Base-by-base conservation (phyloP, 495 filamentous ascomycete genomes). In the Daldinia bambusicola region DNA sequence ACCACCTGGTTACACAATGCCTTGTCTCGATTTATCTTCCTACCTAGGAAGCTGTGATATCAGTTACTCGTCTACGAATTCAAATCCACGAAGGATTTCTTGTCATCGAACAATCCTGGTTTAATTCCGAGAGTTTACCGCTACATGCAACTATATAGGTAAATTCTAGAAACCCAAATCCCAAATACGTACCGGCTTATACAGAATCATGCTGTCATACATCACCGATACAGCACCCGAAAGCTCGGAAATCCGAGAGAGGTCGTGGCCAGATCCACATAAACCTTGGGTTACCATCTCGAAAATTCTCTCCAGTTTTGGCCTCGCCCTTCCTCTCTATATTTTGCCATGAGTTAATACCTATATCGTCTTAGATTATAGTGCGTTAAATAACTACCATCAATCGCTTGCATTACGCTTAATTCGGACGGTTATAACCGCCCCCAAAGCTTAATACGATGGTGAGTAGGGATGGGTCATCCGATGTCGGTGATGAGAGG, bases 241-340 rank as follows among this genome's bases (percentile, higher is more conserved):
- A 53, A 16, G 50, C 50, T 53, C 50, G 50, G 26, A 53, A 13
- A 32, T 53, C 50, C 50, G 50, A 53, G 50, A 52, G 2, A 26
- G 26, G 26, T 16, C 16, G 2, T 32, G n/a, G n/a, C 26, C 12
- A 32, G 22, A 53, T 16, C 6, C 2, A 32, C 26, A 2, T 4
- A 32, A 32, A 31, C 13, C 1, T 32, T 53, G 1, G 26, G 12
- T 32, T 13, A 16, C 22, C 4, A 3, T 16, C 31, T 32, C 26
- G 12, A 52, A 52, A n/a, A 22, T 52, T n/a, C 1, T 32, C 32
- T n/a, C 22, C 20, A 16, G 6, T 9, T 32, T 53, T 16, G 14
- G 18, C 43, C 43, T 48, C 16, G 12, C 9, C 8, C 43, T 32
- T 13, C 30, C 7, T 30, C 12, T n/a, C n/a, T n/a, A n/a, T n/a